Evolutionary conservation across 2,329 filamentous ascomycete species (phyloP).

Genomic region (Scedosporium dehoogii): DNA sequence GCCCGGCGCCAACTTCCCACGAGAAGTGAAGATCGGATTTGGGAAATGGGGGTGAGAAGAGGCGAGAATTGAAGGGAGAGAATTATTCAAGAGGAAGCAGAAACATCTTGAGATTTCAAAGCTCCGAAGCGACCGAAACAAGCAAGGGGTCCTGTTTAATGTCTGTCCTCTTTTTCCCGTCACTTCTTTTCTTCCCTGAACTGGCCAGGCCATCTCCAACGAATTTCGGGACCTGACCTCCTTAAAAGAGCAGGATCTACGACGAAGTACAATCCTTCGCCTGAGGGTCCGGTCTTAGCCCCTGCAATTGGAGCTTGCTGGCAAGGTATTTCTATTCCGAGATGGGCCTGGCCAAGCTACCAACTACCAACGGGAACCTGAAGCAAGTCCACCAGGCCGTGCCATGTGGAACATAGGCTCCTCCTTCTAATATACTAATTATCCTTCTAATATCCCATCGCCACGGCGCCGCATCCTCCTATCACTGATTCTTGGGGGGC

Average conservation of each 20-base stretch:
- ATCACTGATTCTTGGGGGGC: neutral
- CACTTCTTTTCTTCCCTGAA: too few species aligned
- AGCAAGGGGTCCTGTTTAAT: too few species aligned
- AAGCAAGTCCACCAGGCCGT: too few species aligned
- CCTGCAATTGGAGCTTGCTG: neutral
- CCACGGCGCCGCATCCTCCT: neutral
- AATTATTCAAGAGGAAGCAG: neutral
- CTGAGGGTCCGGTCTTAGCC: neutral
- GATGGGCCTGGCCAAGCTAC: neutral
- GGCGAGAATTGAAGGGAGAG: neutral
- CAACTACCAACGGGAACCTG: neutral
- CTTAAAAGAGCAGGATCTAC: too few species aligned
- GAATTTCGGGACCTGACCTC: too few species aligned
- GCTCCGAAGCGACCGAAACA: too few species aligned
- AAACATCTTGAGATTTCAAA: neutral
- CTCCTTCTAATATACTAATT: neutral
- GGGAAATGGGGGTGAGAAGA: neutral
- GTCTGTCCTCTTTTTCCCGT: too few species aligned
- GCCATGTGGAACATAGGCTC: neutral
- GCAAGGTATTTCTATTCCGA: too few species aligned
- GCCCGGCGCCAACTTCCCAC: neutral
- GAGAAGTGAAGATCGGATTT: neutral
- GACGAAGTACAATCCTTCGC: neutral
- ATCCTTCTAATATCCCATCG: neutral
- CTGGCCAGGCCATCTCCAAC: too few species aligned